Evolutionary conservation across 1,284 basidiomycete genomes (phyloP).

Genomic region (Marasmius oreades): DNA sequence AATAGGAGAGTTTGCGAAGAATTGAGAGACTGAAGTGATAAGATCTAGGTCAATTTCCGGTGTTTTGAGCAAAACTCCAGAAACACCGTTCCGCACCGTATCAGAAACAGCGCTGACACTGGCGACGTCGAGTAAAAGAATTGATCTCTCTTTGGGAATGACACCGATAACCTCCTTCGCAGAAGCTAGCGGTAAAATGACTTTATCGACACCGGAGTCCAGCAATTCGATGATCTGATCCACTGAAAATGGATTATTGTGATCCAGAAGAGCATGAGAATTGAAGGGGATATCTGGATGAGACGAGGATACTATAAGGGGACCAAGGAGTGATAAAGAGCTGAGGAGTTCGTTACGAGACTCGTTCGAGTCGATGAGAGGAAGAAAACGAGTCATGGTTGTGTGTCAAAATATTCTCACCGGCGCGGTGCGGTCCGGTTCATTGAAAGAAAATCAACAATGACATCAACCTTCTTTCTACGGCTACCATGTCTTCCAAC

Average conservation of each 20-base stretch:
- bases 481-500: conserved; percentile 23
- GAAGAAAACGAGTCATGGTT: conserved; percentile 59
- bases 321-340: conserved; percentile 71
- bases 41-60: conserved; percentile 64
- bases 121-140: conserved; percentile 70
- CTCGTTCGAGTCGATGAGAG: conserved; percentile 45
- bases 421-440: too few relatives aligned
- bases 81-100: conserved; percentile 66
- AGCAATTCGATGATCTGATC: conserved; percentile 66
- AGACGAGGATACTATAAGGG: conserved; percentile 53
- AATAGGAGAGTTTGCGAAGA: conserved; percentile 63
- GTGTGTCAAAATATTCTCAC: neutral
- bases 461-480: too few relatives aligned
- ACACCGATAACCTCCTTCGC: conserved; percentile 65
- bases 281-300: conserved; percentile 28
- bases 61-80: conserved; percentile 75
- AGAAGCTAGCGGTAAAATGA: conserved; percentile 66
- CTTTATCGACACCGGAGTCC: conserved; percentile 74
- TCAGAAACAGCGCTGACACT: conserved; percentile 74
- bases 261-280: conserved; percentile 56
- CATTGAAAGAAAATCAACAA: too few relatives aligned
- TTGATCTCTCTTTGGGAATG: conserved; percentile 70
- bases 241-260: conserved; percentile 40
- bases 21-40: conserved; percentile 69
- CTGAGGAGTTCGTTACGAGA: conserved; percentile 46